Evolutionary conservation across 768 basidiomycete species (phyloP).

Genomic region (Hericium alpestre): DNA sequence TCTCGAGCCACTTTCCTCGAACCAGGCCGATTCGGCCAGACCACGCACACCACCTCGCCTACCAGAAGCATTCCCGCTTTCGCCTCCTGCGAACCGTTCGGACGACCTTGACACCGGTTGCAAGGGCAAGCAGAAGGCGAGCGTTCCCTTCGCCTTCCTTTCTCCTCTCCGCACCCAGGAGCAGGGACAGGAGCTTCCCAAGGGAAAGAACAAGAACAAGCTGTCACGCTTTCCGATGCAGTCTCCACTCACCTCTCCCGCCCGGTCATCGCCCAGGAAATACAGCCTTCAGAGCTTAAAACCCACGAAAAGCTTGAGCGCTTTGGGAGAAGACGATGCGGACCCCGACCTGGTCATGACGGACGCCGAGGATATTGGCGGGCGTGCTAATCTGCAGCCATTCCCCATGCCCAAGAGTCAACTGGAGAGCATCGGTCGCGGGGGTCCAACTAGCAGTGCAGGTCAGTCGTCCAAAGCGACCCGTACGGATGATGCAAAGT

Average conservation of each 20-base stretch:
- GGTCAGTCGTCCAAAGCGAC: background rate
- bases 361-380: background rate
- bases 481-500: background rate
- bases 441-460: background rate
- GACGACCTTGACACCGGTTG: too few species aligned
- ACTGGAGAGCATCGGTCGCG: background rate
- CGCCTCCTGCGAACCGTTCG: too few species aligned
- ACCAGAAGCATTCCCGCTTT: too few species aligned
- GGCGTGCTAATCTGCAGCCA: slow-evolving; percentile 5
- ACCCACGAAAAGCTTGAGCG: background rate
- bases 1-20: too few species aligned
- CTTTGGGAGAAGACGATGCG: background rate
- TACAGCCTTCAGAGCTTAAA: background rate
- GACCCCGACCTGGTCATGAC: background rate
- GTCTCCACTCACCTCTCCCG: slow-evolving; percentile 12
- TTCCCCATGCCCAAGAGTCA: slow-evolving; percentile 9
- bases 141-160: too few species aligned
- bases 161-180: too few species aligned
- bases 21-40: too few species aligned
- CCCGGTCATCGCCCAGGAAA: background rate
- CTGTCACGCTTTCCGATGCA: background rate
- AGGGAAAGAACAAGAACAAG: too few species aligned
- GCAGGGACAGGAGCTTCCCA: too few species aligned
- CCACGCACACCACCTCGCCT: too few species aligned
- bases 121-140: too few species aligned